Conservation (phyloP, 345 rosid species). For the Eucalyptus polyanthemos region DNA sequence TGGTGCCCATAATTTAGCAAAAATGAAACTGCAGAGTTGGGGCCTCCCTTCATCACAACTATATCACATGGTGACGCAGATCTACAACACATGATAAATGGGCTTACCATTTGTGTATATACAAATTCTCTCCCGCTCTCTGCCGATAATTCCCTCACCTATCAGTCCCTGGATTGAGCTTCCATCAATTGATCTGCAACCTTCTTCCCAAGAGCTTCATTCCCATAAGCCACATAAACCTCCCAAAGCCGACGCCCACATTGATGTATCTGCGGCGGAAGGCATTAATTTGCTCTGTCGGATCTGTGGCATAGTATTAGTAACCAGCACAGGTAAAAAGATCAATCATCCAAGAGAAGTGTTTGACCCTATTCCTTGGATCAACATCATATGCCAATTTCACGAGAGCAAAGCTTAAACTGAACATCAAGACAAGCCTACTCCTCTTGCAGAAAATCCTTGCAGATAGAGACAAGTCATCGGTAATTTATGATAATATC, state of each 20-base stretch:
- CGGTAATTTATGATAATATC: not conserved
- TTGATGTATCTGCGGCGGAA: conserved; percentile 39
- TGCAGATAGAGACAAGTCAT: conserved; percentile 68
- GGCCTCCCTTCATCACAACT: not conserved
- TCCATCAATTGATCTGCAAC: conserved; percentile 52
- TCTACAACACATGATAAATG: not conserved
- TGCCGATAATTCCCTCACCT: conserved; percentile 60
- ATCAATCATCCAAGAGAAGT: conserved; percentile 68
- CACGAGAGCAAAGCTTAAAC: conserved; percentile 55
- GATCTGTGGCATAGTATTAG: conserved; percentile 36
- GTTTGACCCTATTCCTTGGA: conserved; percentile 24
- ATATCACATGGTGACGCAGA: not conserved
- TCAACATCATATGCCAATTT: conserved; percentile 21
- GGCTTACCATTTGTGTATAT: not conserved
- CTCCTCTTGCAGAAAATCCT: conserved; percentile 50
- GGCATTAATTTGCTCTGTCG: conserved; percentile 35
- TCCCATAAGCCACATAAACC: conserved; percentile 58
- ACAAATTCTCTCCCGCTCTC: not conserved
- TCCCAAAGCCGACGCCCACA: conserved; percentile 63
- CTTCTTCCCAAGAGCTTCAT: conserved; percentile 42
- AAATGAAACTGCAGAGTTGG: not conserved
- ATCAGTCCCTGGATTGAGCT: conserved; percentile 64
- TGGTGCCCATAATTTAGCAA: not conserved
- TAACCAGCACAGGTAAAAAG: conserved; percentile 65
- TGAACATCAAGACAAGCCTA: conserved; percentile 26